These are phyloP conservation scores for Pinus albicaulis DNA, from an alignment of 75 land plant species.

Conservation along the genomic window DNA sequence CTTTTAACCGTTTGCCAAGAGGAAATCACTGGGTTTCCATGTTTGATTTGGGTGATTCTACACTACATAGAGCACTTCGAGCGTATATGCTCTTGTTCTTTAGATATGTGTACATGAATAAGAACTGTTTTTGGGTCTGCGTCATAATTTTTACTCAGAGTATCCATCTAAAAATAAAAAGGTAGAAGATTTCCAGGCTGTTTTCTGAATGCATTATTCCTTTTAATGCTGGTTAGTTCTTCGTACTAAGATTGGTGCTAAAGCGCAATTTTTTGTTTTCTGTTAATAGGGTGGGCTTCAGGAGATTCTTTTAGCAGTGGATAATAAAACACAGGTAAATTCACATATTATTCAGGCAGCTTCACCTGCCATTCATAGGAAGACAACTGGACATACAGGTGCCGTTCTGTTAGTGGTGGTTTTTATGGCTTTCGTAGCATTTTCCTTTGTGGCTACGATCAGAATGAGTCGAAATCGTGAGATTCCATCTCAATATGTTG, in stretches of 20 bases:
- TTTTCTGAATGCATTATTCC: too few relatives aligned
- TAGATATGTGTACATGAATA: not conserved
- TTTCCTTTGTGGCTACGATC: constrained; percentile 27
- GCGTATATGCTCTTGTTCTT: not conserved
- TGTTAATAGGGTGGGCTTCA: constrained; percentile 28
- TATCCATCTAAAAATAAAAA: not conserved
- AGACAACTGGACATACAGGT: constrained; percentile 12
- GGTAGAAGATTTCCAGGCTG: too few relatives aligned
- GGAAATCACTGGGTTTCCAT: not conserved
- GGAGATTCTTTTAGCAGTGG: constrained; percentile 17
- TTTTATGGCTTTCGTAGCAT: constrained; percentile 15
- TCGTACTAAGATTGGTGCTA: too few relatives aligned
- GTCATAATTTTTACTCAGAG: not conserved
- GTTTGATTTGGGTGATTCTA: not conserved
- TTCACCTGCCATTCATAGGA: constrained; percentile 2
- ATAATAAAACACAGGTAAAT: not conserved
- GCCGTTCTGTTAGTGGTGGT: constrained; percentile 17
- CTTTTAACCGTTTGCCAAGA: not conserved
- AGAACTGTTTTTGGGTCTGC: not conserved
- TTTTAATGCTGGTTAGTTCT: too few relatives aligned
- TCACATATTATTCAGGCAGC: constrained; percentile 8
- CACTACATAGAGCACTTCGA: not conserved
- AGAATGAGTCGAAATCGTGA: constrained; percentile 21
- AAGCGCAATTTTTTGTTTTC: too few relatives aligned
- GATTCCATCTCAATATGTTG: constrained; percentile 27